Evolutionary conservation across 495 filamentous ascomycete genomes (phyloP), one percentile per base, ranked within the genome.

Genomic region (Ramalina peruviana): DNA sequence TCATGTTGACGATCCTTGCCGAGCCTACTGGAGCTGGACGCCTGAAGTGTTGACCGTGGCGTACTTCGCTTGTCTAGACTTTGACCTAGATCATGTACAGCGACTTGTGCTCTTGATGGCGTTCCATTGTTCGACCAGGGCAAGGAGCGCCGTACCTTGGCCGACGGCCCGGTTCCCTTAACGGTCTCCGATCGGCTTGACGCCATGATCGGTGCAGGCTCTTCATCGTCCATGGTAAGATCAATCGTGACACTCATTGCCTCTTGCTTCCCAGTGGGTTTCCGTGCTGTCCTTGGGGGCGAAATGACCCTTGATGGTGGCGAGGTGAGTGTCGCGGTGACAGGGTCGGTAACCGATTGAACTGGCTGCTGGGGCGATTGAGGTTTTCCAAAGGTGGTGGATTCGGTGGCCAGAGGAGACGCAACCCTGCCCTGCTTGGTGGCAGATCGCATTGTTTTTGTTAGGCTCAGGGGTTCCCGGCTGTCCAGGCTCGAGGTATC

Each of bases 141-240:
- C 7, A 33, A 7, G 7, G 30, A 33, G 30, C 30, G 30, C 2
- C 30, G 30, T 33, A 11, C 9, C 7, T 33, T 33, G 30, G 20
- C 48, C 13, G n/a, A 36, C 15, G 6, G 17, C 20, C 13, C 17
- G 6, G 20, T 19, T 12, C 12, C 12, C 30, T 13, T 11, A 12
- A 33, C 30, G 12, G 30, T 33, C 30, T 33, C 30, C 7, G 30
- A 33, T 33, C 12, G 30, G 30, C 30, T 33, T 33, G 12, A 10
- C 30, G 30, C 30, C 30, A 33, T 4, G 23, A 9, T 20, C 15
- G 45, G 26, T 36, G 26, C 1, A 5, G 25, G 2, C n/a, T n/a
- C 15, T 7, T 48, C 45, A 36, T 48, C 45, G 30, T 48, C 45
- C 33, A 48, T 17, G 26, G 45, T 48, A 37, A 48, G 45, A 23